Evolutionary conservation across 208 protist species (phyloP), one percentile per base, ranked within the genome.

Genomic region (Trypanosoma conorhini): DNA sequence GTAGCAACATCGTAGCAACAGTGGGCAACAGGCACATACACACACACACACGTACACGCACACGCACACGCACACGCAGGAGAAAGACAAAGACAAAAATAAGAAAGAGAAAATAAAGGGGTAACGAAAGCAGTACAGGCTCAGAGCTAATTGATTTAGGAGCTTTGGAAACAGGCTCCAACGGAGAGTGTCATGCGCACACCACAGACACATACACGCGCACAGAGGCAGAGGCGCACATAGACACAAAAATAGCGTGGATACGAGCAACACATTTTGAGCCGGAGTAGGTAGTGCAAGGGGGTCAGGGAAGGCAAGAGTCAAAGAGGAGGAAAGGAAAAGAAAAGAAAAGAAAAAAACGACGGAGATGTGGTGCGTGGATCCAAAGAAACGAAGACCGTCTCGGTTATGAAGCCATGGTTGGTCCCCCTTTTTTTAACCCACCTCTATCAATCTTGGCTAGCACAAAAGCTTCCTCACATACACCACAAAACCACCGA

Each of bases 101-200:
- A 61, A 68, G 44, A 58, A 57, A 68, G 7, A 68, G n/a, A 28
- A 68, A 46, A 46, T 1, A 46, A 13, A 13, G 33, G 33, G 33
- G 7, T 7, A 38, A 38, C 4, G 33, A 7, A 38, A 38, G 33
- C 7, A 38, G 33, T 38, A 38, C 7, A 38, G 7, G 33, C 33
- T 38, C 7, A 38, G 33, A 9, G 33, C 4, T 7, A 38, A 7
- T 38, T 38, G 33, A 38, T 38, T 38, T 38, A n/a, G n/a, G 33
- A 38, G 33, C 33, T 38, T 38, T 7, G 2, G 33, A 38, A 38
- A 7, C 33, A 38, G 33, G 33, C 33, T 7, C 33, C 33, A 38
- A 9, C 33, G 7, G 33, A 38, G 33, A 9, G 33, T 9, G 33
- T 7, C 33, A 38, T 38, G 33, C 33, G 7, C 33, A 38, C 33